These are phyloP conservation scores for Leonotis leonurus DNA, from an alignment of 257 asterid species.

Conservation along the genomic window DNA sequence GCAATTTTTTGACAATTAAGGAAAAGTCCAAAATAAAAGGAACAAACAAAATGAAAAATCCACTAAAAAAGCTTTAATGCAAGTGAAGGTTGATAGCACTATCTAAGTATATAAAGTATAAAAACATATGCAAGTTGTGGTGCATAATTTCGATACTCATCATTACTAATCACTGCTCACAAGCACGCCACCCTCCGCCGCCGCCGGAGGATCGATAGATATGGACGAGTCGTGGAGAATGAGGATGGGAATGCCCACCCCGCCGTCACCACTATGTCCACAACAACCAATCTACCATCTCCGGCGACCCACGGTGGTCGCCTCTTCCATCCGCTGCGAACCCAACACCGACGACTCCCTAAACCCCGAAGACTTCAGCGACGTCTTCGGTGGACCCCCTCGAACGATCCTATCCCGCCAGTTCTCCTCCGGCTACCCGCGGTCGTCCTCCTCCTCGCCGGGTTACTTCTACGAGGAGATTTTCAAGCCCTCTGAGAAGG, in stretches of 20 bases:
- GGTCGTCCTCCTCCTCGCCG: slow-evolving; percentile 30
- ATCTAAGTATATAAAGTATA: too few species aligned
- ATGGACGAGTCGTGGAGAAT: slow-evolving; percentile 73
- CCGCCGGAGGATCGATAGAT: slow-evolving; percentile 1
- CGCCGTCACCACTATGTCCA: too few species aligned
- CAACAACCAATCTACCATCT: slow-evolving; percentile 23
- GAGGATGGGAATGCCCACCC: slow-evolving; percentile 51
- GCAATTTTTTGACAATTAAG: too few species aligned
- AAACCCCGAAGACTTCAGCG: slow-evolving; percentile 55
- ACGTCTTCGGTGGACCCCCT: slow-evolving; percentile 88
- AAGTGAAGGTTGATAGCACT: too few species aligned
- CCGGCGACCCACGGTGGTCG: slow-evolving; percentile 46
- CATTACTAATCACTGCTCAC: slow-evolving; percentile 13
- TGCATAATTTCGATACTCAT: too few species aligned
- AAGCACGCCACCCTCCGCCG: too few species aligned
- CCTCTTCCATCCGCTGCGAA: too few species aligned
- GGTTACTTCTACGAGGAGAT: slow-evolving; percentile 42
- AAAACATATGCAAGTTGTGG: too few species aligned
- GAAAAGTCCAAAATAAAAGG: too few species aligned
- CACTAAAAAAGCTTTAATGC: too few species aligned
- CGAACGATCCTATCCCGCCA: slow-evolving; percentile 45
- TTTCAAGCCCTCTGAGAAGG: slow-evolving; percentile 36
- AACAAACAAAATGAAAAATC: too few species aligned
- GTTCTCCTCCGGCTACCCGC: slow-evolving; percentile 26
- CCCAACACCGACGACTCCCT: slow-evolving; percentile 30